Evolutionary conservation across 306 rosid species (phyloP), one percentile per base, ranked within the genome.

Genomic region (Pyrus betulifolia): DNA sequence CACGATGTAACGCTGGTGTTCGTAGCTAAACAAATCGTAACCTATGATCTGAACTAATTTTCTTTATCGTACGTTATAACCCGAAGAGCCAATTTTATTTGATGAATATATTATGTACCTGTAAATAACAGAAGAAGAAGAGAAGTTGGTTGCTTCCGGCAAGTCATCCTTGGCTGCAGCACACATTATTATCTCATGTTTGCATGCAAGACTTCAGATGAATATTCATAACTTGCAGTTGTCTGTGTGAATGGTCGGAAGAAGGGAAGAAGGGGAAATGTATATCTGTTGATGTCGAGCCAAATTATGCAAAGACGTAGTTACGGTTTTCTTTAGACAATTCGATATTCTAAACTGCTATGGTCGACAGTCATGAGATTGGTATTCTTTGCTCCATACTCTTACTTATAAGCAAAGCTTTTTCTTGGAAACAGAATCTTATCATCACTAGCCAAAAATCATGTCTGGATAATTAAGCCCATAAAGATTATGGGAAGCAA

Each of bases 141-240:
- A 51, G 55, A 51, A 17, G 21, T 51, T n/a, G 15, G 25, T 23
- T 11, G 33, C 30, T 23, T 27, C 15, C 87, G 87, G 87, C 87
- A 86, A 86, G 81, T 86, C 89, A 86, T 81, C 82, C 86, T 86
- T 86, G 89, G 87, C 87, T 81, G 86, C 86, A 79, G 2, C 71
- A 67, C 68, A 54, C 5, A n/a, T 28, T 15, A 64, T 49, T 78
- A 79, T 80, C 87, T 81, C 87, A 46, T 25, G 67, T 73, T 66
- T 57, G 71, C 82, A 79, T 83, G 86, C 82, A 73, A 79, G 84
- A 79, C 71, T 65, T 65, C 4, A 70, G 80, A 79, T 81, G 87
- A 75, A 19, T 18, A 25, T 2, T 28, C 33, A 51, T 14, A 14
- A 62, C 13, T 31, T 4, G 69, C 69, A 8, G 23, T 31, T 12